Evolutionary conservation across 257 asterid genomes (phyloP).

Genomic region (Nicotiana undulata): DNA sequence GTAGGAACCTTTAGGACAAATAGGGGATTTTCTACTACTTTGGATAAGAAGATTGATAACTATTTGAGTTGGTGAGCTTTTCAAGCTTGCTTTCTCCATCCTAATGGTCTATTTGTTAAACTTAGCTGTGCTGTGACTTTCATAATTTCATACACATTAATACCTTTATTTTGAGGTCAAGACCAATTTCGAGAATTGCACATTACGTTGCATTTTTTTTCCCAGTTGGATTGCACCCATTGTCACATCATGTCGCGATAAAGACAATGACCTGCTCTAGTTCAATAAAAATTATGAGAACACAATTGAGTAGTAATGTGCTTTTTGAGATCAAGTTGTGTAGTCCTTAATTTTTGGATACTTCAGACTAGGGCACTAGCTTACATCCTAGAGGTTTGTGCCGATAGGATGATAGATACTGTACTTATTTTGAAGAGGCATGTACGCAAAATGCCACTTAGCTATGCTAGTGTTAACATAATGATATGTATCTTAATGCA

Average conservation of each 20-base stretch:
- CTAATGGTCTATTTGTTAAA: background rate
- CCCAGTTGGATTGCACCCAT: background rate
- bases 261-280: background rate
- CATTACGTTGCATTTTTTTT: background rate
- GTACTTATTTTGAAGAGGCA: no score
- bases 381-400: background rate
- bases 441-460: no score
- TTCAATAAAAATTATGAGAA: background rate
- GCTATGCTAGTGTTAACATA: no score
- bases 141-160: background rate
- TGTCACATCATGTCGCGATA: background rate
- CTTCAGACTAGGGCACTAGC: background rate
- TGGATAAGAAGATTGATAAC: background rate
- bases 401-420: background rate
- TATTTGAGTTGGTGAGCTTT: background rate
- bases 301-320: background rate
- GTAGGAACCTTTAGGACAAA: background rate
- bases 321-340: background rate
- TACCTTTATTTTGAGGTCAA: background rate
- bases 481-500: no score
- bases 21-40: background rate
- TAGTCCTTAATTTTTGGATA: background rate
- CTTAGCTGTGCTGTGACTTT: background rate
- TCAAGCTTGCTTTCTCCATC: background rate
- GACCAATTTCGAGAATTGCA: background rate